Percentiles rank a stretch among this genome's conserved stretches.
phyloP scores from a whole-genome alignment of 2,329 filamentous ascomycete species.

The Diaporthe vexans region DNA sequence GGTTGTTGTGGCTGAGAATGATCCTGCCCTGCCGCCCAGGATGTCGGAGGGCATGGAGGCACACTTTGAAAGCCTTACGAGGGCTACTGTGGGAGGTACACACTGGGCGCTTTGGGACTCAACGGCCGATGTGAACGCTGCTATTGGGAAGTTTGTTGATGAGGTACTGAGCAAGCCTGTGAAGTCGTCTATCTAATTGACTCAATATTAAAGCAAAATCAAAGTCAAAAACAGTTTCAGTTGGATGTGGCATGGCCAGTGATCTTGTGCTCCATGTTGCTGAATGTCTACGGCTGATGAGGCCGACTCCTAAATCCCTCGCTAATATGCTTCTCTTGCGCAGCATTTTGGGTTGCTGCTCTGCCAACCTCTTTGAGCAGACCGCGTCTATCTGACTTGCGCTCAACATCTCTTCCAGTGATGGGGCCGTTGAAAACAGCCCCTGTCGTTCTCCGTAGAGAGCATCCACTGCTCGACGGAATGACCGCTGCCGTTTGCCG shows the following conservation, averaged over 20 bases:
- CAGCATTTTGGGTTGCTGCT: neutral
- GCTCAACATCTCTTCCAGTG: neutral
- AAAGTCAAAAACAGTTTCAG: neutral
- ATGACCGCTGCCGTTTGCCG: too few relatives aligned
- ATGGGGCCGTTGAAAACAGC: neutral
- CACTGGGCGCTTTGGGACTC: slow-evolving; percentile 91
- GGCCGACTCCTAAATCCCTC: neutral
- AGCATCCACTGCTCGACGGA: neutral
- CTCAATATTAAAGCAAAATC: neutral
- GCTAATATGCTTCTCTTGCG: neutral
- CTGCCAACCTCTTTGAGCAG: neutral
- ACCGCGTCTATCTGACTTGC: neutral
- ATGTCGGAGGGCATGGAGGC: slow-evolving; percentile 81
- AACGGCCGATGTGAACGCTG: slow-evolving; percentile 76
- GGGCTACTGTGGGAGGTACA: slow-evolving; percentile 74
- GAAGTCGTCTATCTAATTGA: slow-evolving; percentile 55
- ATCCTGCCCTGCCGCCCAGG: slow-evolving; percentile 78
- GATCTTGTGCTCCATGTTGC: neutral
- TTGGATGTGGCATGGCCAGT: neutral
- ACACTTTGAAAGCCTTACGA: slow-evolving; percentile 74
- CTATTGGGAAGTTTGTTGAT: slow-evolving; percentile 78
- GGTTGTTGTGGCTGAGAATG: slow-evolving; percentile 80
- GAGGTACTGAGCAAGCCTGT: slow-evolving; percentile 56
- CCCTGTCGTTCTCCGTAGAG: neutral
- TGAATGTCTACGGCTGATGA: neutral